Conservation (phyloP, 2,329 filamentous ascomycete species). For the Bertia moriformis region DNA sequence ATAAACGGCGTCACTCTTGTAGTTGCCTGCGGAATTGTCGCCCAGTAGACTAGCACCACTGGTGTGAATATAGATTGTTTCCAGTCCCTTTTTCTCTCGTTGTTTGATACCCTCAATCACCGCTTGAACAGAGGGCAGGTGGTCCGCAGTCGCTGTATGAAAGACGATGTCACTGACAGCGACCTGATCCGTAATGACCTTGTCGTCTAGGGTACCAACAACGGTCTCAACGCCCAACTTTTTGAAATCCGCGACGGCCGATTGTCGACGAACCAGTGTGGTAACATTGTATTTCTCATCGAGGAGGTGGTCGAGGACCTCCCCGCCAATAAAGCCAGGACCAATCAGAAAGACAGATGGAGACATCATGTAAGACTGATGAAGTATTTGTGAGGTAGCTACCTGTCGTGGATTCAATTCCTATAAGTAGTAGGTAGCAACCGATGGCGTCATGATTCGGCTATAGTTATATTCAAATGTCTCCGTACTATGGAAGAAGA, state of each 20-base stretch:
- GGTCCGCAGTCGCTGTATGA: constrained; percentile 32
- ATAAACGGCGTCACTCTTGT: constrained; percentile 22
- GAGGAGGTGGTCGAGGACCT: constrained; percentile 26
- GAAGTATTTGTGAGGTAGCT: too few relatives aligned
- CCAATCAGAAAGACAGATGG: constrained; percentile 24
- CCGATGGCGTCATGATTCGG: too few relatives aligned
- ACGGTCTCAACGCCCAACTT: constrained; percentile 20
- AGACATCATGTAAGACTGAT: too few relatives aligned
- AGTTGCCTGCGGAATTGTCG: constrained; percentile 18
- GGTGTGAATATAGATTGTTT: constrained; percentile 32
- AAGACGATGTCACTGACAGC: constrained; percentile 24
- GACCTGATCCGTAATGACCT: constrained; percentile 20
- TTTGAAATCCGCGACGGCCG: constrained; percentile 17
- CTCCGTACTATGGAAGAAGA: too few relatives aligned
- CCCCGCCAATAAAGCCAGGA: constrained; percentile 30
- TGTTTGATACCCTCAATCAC: constrained; percentile 25
- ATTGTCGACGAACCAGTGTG: constrained; percentile 21
- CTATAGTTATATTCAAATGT: too few relatives aligned
- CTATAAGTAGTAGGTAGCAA: too few relatives aligned
- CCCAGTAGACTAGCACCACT: constrained; percentile 24
- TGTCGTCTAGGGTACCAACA: constrained; percentile 23
- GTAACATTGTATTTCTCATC: constrained; percentile 24
- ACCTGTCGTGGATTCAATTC: too few relatives aligned
- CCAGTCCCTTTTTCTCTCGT: constrained; percentile 17
- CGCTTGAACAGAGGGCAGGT: constrained; percentile 26